Evolutionary conservation across 2,329 filamentous ascomycete species (phyloP).

Genomic region (Aspergillus floridensis): DNA sequence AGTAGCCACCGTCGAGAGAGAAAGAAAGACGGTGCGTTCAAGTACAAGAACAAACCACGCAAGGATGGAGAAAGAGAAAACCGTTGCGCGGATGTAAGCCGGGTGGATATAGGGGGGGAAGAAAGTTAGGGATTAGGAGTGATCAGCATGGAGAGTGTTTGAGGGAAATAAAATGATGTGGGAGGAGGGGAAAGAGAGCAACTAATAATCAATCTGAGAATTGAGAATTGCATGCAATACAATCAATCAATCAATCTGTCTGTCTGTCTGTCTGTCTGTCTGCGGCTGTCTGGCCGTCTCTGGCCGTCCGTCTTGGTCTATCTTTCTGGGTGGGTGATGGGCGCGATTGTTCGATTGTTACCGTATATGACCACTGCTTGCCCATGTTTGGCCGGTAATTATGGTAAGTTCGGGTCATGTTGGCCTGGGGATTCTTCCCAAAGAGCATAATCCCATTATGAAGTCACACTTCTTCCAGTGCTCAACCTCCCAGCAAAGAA

Average conservation of each 20-base stretch:
- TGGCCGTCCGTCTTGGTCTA: background rate
- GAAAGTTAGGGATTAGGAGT: conserved; percentile 14
- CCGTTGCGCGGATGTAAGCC: background rate
- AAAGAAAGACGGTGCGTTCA: background rate
- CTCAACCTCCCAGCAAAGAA: background rate
- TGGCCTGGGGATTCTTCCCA: conserved; percentile 1
- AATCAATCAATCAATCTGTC: background rate
- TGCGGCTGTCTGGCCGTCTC: background rate
- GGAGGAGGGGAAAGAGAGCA: background rate
- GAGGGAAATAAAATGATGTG: background rate
- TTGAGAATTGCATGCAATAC: background rate
- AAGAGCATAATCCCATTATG: background rate
- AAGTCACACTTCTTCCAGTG: background rate
- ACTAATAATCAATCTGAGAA: conserved; percentile 2
- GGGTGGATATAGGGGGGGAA: conserved; percentile 2
- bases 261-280: conserved; percentile 5
- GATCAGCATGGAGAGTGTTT: conserved; percentile 8
- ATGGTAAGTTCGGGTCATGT: background rate
- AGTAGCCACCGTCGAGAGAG: conserved; percentile 13
- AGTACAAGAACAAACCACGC: background rate
- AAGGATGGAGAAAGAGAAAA: conserved; percentile 5
- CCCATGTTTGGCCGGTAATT: too few relatives aligned
- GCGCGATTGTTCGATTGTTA: too few relatives aligned
- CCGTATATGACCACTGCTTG: too few relatives aligned
- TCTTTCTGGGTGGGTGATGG: too few relatives aligned